Evolutionary conservation across 2,329 filamentous ascomycete species (phyloP).

Genomic region (Calonectria pteridis): DNA sequence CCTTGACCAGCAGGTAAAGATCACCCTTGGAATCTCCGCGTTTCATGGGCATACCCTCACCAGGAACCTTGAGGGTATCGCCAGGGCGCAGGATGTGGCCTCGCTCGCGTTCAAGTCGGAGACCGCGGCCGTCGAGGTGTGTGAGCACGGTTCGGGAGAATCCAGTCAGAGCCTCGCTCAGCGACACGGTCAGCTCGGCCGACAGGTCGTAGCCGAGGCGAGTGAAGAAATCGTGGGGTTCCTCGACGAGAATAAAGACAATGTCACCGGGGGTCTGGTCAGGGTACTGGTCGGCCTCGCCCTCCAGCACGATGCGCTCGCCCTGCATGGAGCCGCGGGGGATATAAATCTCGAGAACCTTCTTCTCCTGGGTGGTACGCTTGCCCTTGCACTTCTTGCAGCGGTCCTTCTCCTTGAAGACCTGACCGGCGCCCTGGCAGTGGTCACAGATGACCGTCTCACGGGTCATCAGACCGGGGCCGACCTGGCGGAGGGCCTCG

Average conservation of each 20-base stretch:
- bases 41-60: conserved; percentile 96
- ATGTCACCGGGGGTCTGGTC: conserved; percentile 93
- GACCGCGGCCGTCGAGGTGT: conserved; percentile 93
- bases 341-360: conserved; percentile 96
- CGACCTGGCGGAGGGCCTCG: conserved; percentile 84
- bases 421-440: conserved; percentile 86
- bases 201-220: conserved; percentile 87
- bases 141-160: conserved; percentile 92
- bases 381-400: conserved; percentile 99
- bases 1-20: conserved; percentile 85
- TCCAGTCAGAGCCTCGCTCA: conserved; percentile 87
- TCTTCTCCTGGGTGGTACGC: conserved; percentile 87
- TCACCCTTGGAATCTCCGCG: conserved; percentile 86
- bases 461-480: conserved; percentile 87
- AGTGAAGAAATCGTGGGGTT: conserved; percentile 83
- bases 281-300: conserved; percentile 93
- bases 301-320: conserved; percentile 89
- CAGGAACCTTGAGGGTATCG: conserved; percentile 85
- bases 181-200: conserved; percentile 82
- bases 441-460: conserved; percentile 83
- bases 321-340: conserved; percentile 88
- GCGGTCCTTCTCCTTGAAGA: conserved; percentile 95
- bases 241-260: conserved; percentile 87
- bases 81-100: conserved; percentile 87
- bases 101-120: conserved; percentile 81